Evolutionary conservation across 129 eudicot species (phyloP).

Genomic region (Chrysanthemum lavandulifolium): DNA sequence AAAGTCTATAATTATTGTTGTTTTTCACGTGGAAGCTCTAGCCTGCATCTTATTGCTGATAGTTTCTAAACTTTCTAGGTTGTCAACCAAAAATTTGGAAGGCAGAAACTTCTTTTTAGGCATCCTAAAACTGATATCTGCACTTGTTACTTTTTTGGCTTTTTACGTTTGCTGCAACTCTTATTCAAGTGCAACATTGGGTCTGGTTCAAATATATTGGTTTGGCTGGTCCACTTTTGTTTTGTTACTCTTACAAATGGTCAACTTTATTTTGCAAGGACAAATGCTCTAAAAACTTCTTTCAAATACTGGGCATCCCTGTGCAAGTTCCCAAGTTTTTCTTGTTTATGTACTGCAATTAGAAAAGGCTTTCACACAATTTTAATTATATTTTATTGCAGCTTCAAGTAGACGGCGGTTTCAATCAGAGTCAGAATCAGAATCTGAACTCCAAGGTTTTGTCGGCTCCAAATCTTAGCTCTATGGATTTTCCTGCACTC

Average conservation of each 20-base stretch:
- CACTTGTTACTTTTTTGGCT: background rate
- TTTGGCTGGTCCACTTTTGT: background rate
- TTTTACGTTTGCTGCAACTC: background rate
- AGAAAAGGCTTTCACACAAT: constrained; percentile 9
- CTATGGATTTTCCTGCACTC: constrained; percentile 67
- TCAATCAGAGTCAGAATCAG: constrained; percentile 53
- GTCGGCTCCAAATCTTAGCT: constrained; percentile 71
- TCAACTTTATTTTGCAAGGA: background rate
- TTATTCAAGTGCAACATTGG: background rate
- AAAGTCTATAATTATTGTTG: no score
- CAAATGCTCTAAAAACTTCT: background rate
- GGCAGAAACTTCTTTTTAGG: background rate
- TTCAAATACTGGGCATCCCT: background rate
- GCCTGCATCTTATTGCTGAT: background rate
- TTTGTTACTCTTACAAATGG: background rate
- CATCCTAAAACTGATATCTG: background rate
- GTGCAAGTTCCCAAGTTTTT: background rate
- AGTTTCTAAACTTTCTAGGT: constrained; percentile 1
- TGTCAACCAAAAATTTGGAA: background rate
- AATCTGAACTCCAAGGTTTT: constrained; percentile 55
- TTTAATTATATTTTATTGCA: constrained; percentile 32
- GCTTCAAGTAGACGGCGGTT: constrained; percentile 76
- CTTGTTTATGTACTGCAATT: constrained; percentile 9
- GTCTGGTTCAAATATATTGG: background rate
- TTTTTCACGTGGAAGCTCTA: background rate